Conservation (phyloP, 768 basidiomycete species). For the Asterophora parasitica region DNA sequence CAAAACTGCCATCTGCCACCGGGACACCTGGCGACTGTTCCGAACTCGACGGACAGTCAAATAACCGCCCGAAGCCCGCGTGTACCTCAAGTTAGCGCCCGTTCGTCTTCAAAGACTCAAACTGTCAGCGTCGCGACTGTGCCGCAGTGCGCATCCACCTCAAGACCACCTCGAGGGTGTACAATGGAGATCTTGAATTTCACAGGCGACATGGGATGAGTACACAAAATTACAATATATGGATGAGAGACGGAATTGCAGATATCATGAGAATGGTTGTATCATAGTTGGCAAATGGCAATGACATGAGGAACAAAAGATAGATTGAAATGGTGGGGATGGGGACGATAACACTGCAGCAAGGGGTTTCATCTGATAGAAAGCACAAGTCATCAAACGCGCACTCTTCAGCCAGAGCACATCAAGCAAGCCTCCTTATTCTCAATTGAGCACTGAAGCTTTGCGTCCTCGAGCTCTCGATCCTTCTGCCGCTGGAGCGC, state of each 20-base stretch:
- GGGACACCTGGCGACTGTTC: too few relatives aligned
- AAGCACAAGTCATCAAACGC: constrained; percentile 2
- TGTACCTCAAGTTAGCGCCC: too few relatives aligned
- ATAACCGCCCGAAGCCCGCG: too few relatives aligned
- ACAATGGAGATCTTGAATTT: background rate
- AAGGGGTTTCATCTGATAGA: constrained; percentile 1
- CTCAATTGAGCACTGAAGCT: constrained; percentile 79
- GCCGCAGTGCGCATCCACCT: too few relatives aligned
- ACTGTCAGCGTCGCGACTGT: too few relatives aligned
- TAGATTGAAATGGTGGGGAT: background rate
- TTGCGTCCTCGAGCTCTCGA: constrained; percentile 76
- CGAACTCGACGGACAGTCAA: too few relatives aligned
- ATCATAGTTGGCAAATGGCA: background rate
- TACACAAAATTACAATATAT: constrained; percentile 5
- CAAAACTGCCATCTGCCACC: too few relatives aligned
- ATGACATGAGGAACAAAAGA: background rate
- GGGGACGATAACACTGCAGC: background rate
- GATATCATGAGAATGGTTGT: constrained; percentile 2
- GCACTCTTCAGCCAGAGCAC: constrained; percentile 66
- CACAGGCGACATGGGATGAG: background rate
- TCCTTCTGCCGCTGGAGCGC: constrained; percentile 67
- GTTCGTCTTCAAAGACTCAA: too few relatives aligned
- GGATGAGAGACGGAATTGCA: background rate
- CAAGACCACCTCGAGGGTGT: background rate
- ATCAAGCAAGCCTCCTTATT: constrained; percentile 94